These are phyloP conservation scores for Blastobotrys arbuscula DNA, from an alignment of 1,139 yeast genomes.

Conservation along the genomic window DNA sequence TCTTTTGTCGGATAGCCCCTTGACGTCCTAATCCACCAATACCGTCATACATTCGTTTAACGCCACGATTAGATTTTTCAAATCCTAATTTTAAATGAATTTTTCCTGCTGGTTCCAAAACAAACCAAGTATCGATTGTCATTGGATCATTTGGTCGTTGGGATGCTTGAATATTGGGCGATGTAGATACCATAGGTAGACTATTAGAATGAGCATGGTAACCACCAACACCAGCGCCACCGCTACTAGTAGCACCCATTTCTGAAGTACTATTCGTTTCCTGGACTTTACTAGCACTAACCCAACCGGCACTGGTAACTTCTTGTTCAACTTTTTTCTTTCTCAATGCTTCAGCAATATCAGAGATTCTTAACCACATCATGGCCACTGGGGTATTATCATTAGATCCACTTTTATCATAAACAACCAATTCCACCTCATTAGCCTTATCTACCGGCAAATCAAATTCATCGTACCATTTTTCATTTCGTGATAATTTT, in stretches of 20 bases:
- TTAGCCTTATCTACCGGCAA: slow-evolving; percentile 84
- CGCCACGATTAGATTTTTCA: slow-evolving; percentile 55
- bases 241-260: not conserved
- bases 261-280: slow-evolving; percentile 5
- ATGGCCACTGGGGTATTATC: slow-evolving; percentile 81
- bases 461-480: slow-evolving; percentile 79
- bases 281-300: slow-evolving; percentile 54
- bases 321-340: slow-evolving; percentile 81
- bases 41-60: slow-evolving; percentile 41
- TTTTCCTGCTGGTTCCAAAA: slow-evolving; percentile 91
- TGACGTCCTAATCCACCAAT: slow-evolving; percentile 88
- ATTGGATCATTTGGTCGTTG: slow-evolving; percentile 5
- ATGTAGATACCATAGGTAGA: slow-evolving; percentile 3
- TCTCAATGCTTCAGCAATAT: slow-evolving; percentile 89
- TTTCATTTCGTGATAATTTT: slow-evolving; percentile 66
- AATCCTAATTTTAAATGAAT: slow-evolving; percentile 72
- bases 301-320: slow-evolving; percentile 76
- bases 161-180: slow-evolving; percentile 6
- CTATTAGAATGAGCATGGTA: slow-evolving; percentile 9
- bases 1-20: slow-evolving; percentile 94
- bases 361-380: slow-evolving; percentile 84
- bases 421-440: slow-evolving; percentile 82
- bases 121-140: slow-evolving; percentile 74
- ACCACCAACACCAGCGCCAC: not conserved
- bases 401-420: slow-evolving; percentile 53